phyloP scores from a whole-genome alignment of 192 early-diverging fungal species.

The Backusella australiensis region DNA sequence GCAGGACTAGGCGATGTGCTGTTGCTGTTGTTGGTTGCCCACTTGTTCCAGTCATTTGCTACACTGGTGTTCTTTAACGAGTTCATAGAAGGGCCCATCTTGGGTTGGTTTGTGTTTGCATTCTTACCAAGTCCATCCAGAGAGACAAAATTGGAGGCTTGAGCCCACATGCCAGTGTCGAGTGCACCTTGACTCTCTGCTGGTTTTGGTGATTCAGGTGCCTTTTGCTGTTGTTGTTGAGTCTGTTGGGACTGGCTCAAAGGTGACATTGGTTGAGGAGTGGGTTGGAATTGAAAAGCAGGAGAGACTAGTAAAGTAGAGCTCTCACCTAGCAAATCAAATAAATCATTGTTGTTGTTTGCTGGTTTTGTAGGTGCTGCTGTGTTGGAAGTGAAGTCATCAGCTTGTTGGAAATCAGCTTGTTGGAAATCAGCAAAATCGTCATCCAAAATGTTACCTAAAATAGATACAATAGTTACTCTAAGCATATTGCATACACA shows the following conservation, averaged over 20 bases:
- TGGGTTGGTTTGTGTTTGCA: slow-evolving; percentile 40
- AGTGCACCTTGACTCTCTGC: slow-evolving; percentile 12
- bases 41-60: slow-evolving; percentile 26
- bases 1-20: neutral
- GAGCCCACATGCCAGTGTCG: slow-evolving; percentile 65
- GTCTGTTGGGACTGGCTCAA: slow-evolving; percentile 2
- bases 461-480: neutral
- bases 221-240: slow-evolving; percentile 4
- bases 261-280: slow-evolving; percentile 11
- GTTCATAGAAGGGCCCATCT: slow-evolving; percentile 57
- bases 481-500: neutral
- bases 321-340: slow-evolving; percentile 31
- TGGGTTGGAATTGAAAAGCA: slow-evolving; percentile 1
- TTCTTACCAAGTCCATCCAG: slow-evolving; percentile 69
- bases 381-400: slow-evolving; percentile 21
- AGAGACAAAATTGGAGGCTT: slow-evolving; percentile 64
- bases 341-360: slow-evolving; percentile 22
- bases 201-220: slow-evolving; percentile 16
- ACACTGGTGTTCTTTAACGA: slow-evolving; percentile 36
- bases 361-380: slow-evolving; percentile 20
- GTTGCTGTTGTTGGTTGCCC: slow-evolving; percentile 18
- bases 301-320: neutral
- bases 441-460: slow-evolving; percentile 33
- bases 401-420: slow-evolving; percentile 63
- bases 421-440: slow-evolving; percentile 71